Base-by-base conservation (phyloP, 345 rosid species). In the Abelmoschus esculentus region DNA sequence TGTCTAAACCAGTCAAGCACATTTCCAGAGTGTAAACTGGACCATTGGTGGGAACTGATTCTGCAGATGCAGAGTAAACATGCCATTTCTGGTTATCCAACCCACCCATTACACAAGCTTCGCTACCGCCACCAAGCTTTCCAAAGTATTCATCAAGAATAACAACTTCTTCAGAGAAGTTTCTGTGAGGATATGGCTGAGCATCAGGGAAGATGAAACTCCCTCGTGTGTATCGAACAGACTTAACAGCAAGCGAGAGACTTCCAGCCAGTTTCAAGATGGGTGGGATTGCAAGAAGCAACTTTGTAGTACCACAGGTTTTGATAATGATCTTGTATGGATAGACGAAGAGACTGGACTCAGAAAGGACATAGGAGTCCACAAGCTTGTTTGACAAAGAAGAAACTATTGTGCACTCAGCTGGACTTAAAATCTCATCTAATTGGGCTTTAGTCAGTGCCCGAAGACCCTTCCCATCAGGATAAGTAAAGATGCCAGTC, bases 271-370 rank as follows among this genome's bases (percentile, higher is more conserved):
- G 66, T 55, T 73, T 82, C 54, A 87, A 74, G 61, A 91, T 86
- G 14, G 85, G 82, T 9, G 96, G 88, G 70, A 91, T 89, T 0
- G 93, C 80, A 11, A 85, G 76, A 19, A 91, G 93, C 12, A 89
- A 72, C 73, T 87, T 91, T 1, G 97, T 91, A 9, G 96, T 89
- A 67, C 97, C 97, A 57, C 97, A 89, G 26, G 97, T 91, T 78
- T 91, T 91, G 78, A 89, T 89, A 72, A 91, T 79, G 65, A 91
- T 78, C 82, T 91, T 91, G 83, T 91, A 89, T 2, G 96, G 78
- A 74, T 76, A 22, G 26, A 22, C 26, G 26, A 22, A 22, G 26
- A 22, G 26, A 22, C 26, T 22, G 26, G 26, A 22, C 26, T 22
- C 26, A 22, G 26, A 22, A 22, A 22, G 26, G 26, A 22, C 26